These are phyloP conservation scores for Wickerhamomyces ciferrii DNA, from an alignment of 805 yeast species.

Conservation along the genomic window DNA sequence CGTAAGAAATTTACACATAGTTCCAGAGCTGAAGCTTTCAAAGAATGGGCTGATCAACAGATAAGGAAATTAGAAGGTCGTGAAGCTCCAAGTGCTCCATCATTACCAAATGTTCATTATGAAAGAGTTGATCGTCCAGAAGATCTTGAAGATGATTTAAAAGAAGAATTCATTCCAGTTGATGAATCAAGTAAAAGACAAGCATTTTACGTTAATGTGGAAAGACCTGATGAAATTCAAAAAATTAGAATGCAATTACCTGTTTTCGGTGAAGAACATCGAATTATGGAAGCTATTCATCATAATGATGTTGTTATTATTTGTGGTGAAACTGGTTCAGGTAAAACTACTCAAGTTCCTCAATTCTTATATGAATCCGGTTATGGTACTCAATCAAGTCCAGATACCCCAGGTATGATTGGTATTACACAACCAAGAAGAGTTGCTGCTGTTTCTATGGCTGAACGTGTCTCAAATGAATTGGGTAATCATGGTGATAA, in stretches of 20 bases:
- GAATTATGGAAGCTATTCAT: constrained; percentile 91
- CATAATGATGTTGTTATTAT: constrained; percentile 87
- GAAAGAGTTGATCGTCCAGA: constrained; percentile 58
- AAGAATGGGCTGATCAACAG: constrained; percentile 83
- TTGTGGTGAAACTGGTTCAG: constrained; percentile 98
- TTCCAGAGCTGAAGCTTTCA: constrained; percentile 60
- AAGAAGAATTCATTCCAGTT: constrained; percentile 58
- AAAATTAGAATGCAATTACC: constrained; percentile 69
- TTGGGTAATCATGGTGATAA: constrained; percentile 63
- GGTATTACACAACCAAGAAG: constrained; percentile 96
- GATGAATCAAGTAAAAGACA: constrained; percentile 45
- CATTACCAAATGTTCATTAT: constrained; percentile 30
- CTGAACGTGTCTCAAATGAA: constrained; percentile 72
- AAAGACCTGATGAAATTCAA: constrained; percentile 64
- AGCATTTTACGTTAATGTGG: constrained; percentile 63
- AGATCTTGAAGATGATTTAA: constrained; percentile 67
- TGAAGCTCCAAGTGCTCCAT: constrained; percentile 41
- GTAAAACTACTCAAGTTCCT: constrained; percentile 97
- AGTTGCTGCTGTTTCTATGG: constrained; percentile 92
- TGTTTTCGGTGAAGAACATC: constrained; percentile 84
- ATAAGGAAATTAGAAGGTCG: constrained; percentile 61
- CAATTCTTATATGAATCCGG: constrained; percentile 94
- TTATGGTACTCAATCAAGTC: constrained; percentile 53
- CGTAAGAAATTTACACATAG: constrained; percentile 37
- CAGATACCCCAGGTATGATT: constrained; percentile 84